Evolutionary conservation across 208 protist genomes (phyloP), one percentile per base, ranked within the genome.

Genomic region (Wallacemonas sp.): DNA sequence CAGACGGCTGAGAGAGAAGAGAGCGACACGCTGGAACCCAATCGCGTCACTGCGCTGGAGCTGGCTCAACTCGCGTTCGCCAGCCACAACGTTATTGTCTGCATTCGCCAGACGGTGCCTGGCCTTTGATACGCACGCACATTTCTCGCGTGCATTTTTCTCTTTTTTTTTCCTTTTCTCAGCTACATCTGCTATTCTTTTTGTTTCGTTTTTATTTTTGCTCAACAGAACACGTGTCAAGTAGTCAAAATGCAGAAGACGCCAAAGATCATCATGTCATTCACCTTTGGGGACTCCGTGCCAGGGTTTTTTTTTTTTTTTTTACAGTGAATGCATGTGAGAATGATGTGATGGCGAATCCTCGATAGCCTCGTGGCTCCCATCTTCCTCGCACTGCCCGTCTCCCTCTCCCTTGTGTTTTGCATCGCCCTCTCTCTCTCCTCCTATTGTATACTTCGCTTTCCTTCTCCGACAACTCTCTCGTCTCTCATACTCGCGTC

Each of bases 131-230:
- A 5, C 5, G 30, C 3, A 44, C 5, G 26, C 31, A 51, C 46
- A n/a, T n/a, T n/a, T 68, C 9, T 39, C 19, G 39, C 22, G 45
- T 42, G 11, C 22, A 34, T 28, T 15, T 19, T 28, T 11, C 22
- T 9, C n/a, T 63, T 8, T 27, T 51, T 41, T 63, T 63, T 19
- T 30, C 51, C 33, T 41, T 63, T 36, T 46, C 41, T 33, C n/a
- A n/a, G n/a, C n/a, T 14, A 41, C 9, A 41, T 41, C 36, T 14
- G 36, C 36, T 41, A 6, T 41, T 14, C 36, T 41, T 41, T 41
- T 41, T 41, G 14, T 41, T 14, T 41, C 9, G 9, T 28, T 21
- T 49, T 6, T 15, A 19, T 59, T 49, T 49, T 19, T 8, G 22
- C 44, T 49, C 44, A 14, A n/a, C n/a, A n/a, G n/a, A n/a, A n/a